Base-by-base conservation (phyloP, 2,329 filamentous ascomycete genomes). In the Balansia obtecta region DNA sequence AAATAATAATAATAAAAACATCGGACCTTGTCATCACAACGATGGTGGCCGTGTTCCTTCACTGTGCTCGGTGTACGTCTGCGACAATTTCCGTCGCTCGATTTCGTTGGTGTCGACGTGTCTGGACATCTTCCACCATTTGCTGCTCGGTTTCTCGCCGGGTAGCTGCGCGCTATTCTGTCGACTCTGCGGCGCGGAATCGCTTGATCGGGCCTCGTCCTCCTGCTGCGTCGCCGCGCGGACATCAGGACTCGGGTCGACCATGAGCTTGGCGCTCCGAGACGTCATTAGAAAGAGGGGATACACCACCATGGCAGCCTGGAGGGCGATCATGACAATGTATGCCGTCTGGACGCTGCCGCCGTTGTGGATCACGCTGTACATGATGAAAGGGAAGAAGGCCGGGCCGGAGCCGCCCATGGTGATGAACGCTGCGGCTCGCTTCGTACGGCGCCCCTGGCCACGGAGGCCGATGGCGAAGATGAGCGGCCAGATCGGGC, bases 401-500 rank as follows among this genome's bases (percentile, higher is more conserved):
- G 82, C 84, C 11, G 86, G 84, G 2, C 86, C 86, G 1, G 78
- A 82, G 1, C 82, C 85, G 46, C 83, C 85, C 63, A 83, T 87
- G 1, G 90, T 86, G 55, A 94, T 82, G 64, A 80, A 86, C 1
- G 84, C 85, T 0, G 85, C 83, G 0, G 85, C 87, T 45, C 83
- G 77, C 68, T 94, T 94, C 4, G 85, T 89, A 56, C 87, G 77
- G n/a, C 79, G 76, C 0, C 88, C 88, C 46, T 94, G 78, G 1
- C 88, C 88, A 2, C 87, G 79, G 52, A 95, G 82, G 3, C 85
- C 86, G 12, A 93, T 75, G 3, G 86, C 82, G 57, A 89, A 88
- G 53, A 93, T 82, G 1, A 90, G 81, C 0, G 89, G 88, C 73
- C 87, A 95, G 57, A 88, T 79, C 48, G 88, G 87, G 0, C 83